phyloP scores from a whole-genome alignment of 176 grass and related monocot species.

The barley (Hordeum vulgare) region DNA sequence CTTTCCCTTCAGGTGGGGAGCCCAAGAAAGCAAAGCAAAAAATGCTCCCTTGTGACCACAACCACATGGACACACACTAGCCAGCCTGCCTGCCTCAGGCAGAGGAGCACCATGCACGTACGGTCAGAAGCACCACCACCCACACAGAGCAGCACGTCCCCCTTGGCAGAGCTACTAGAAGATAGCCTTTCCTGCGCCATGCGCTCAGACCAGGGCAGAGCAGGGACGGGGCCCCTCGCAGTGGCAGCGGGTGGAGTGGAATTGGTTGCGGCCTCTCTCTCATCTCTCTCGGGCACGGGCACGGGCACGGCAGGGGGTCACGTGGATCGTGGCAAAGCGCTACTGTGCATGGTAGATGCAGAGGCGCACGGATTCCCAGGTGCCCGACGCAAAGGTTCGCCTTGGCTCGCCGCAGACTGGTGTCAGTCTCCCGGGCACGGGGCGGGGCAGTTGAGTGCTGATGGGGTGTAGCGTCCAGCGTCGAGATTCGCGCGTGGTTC shows the following conservation, averaged over 20 bases:
- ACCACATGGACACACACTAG: not conserved
- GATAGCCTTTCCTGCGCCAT: conserved; percentile 1
- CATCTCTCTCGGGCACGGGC: not conserved
- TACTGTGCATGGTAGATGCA: too few relatives aligned
- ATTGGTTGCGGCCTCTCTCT: not conserved
- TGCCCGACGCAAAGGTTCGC: not conserved
- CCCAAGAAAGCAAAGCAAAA: not conserved
- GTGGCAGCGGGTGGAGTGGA: too few relatives aligned
- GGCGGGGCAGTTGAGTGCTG: not conserved
- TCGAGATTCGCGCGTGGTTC: not conserved
- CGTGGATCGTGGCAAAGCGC: conserved; percentile 14
- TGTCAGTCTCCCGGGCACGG: not conserved
- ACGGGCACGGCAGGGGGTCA: not conserved
- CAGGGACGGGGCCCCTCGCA: not conserved
- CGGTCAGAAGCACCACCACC: not conserved
- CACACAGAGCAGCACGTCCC: not conserved
- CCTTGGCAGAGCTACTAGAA: conserved; percentile 15
- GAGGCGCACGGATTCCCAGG: conserved; percentile 46
- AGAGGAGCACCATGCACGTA: not conserved
- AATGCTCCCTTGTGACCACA: not conserved
- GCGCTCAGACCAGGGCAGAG: not conserved
- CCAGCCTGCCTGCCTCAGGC: not conserved
- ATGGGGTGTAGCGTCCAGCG: not conserved
- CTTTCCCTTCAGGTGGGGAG: not conserved
- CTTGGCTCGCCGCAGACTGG: not conserved